These are phyloP conservation scores for Tylopilus sp. DNA, from an alignment of 768 basidiomycete species.

Conservation along the genomic window DNA sequence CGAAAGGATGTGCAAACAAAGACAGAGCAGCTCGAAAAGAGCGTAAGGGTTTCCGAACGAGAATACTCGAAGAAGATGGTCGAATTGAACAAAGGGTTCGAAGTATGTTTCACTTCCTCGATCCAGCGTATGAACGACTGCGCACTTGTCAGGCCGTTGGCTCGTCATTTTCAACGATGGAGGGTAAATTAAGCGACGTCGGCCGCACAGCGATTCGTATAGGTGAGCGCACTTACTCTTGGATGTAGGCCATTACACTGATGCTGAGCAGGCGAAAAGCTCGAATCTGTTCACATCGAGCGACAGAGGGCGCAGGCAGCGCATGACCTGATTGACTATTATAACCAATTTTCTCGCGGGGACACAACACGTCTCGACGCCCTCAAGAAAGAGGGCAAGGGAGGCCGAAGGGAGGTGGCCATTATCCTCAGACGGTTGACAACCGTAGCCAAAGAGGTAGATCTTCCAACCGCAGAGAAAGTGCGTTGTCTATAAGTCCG, in stretches of 20 bases:
- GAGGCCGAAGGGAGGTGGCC: constrained; percentile 86
- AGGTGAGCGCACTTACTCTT: constrained; percentile 41
- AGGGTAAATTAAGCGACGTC: constrained; percentile 87
- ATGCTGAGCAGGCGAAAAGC: constrained; percentile 72
- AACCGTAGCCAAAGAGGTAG: constrained; percentile 90
- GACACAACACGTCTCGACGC: constrained; percentile 74
- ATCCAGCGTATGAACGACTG: not conserved
- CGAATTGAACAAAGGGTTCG: constrained; percentile 92
- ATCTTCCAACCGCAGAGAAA: constrained; percentile 77
- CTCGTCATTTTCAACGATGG: constrained; percentile 85
- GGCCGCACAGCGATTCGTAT: constrained; percentile 93
- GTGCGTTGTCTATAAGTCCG: constrained; percentile 37
- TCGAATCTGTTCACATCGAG: constrained; percentile 91
- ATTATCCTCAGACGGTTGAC: constrained; percentile 80
- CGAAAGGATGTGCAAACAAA: constrained; percentile 87
- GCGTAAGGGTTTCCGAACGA: constrained; percentile 81
- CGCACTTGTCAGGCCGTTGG: constrained; percentile 65
- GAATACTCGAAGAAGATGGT: constrained; percentile 93
- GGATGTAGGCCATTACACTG: not conserved
- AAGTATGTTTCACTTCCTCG: constrained; percentile 49
- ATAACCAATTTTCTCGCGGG: constrained; percentile 84
- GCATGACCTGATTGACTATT: constrained; percentile 89
- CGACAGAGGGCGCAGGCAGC: constrained; percentile 92
- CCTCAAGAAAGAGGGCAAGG: constrained; percentile 82
- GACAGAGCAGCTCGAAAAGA: constrained; percentile 91